phyloP scores from a whole-genome alignment of 345 rosid genomes.

The Syzygium grande region DNA sequence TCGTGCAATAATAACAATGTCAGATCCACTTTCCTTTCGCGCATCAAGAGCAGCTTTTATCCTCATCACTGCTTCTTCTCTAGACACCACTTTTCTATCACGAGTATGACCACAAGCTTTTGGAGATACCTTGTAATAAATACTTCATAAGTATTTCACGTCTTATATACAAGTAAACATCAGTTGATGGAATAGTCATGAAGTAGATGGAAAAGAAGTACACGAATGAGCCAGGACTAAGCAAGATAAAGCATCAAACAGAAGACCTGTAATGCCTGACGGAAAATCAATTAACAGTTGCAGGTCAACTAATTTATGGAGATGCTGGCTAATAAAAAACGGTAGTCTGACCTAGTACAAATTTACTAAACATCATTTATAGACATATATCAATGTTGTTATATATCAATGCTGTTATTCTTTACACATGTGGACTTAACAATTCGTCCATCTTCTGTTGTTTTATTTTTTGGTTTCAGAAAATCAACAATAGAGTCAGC shows the following conservation, averaged over 20 bases:
- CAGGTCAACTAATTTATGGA: background rate
- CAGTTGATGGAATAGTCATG: background rate
- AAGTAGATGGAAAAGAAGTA: background rate
- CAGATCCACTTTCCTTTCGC: slow-evolving; percentile 61
- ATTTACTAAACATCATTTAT: background rate
- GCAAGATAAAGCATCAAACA: background rate
- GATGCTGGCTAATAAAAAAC: background rate
- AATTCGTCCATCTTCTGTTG: background rate
- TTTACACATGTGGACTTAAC: background rate
- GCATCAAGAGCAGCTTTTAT: slow-evolving; percentile 90
- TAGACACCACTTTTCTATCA: slow-evolving; percentile 70
- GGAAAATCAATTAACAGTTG: background rate
- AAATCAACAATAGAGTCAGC: background rate
- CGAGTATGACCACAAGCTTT: slow-evolving; percentile 68
- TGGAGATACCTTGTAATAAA: slow-evolving; percentile 48
- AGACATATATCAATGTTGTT: background rate
- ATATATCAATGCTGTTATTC: background rate
- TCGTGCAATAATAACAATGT: slow-evolving; percentile 80
- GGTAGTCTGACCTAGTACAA: background rate
- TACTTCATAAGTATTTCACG: slow-evolving; percentile 9
- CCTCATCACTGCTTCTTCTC: slow-evolving; percentile 80
- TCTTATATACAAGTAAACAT: background rate
- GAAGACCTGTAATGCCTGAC: background rate
- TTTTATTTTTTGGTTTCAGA: background rate
- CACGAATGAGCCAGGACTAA: background rate